Percentiles rank a stretch among this genome's conserved stretches.
These are phyloP conservation scores for Magnolia changhungtana DNA, from an alignment of 164 flowering plant genomes.

Conservation along the genomic window DNA sequence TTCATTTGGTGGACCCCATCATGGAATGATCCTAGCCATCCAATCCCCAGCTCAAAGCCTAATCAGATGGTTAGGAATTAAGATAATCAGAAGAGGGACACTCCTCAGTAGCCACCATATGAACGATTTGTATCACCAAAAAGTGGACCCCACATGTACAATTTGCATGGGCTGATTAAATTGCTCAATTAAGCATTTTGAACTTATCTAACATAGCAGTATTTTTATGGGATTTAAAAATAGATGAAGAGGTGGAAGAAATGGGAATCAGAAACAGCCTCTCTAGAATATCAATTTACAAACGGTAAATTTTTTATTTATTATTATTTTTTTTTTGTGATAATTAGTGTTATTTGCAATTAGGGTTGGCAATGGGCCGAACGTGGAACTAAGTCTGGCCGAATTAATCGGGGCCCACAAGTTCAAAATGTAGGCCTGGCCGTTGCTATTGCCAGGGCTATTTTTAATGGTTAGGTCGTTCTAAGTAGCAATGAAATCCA, in stretches of 20 bases:
- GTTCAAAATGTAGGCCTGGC: background rate
- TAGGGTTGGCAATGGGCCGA: background rate
- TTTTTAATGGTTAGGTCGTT: background rate
- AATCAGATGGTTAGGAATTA: no score
- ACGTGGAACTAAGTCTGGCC: background rate
- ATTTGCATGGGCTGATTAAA: no score
- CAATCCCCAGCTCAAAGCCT: background rate
- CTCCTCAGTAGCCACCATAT: no score
- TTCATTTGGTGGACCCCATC: background rate
- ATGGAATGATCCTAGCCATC: background rate
- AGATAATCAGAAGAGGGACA: no score
- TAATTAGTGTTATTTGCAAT: background rate
- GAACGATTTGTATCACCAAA: no score
- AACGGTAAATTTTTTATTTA: constrained; percentile 32
- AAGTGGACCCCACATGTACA: no score
- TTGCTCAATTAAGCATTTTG: no score
- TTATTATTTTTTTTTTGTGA: background rate
- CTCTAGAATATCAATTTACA: constrained; percentile 56
- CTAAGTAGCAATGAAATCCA: background rate
- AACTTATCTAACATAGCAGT: no score
- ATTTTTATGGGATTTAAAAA: constrained; percentile 2
- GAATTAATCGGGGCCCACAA: background rate
- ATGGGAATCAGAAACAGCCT: constrained; percentile 60
- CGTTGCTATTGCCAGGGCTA: background rate
- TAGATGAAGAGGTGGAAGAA: constrained; percentile 73